phyloP scores from a whole-genome alignment of 257 asterid genomes.

The Oldenlandia corymbosa region DNA sequence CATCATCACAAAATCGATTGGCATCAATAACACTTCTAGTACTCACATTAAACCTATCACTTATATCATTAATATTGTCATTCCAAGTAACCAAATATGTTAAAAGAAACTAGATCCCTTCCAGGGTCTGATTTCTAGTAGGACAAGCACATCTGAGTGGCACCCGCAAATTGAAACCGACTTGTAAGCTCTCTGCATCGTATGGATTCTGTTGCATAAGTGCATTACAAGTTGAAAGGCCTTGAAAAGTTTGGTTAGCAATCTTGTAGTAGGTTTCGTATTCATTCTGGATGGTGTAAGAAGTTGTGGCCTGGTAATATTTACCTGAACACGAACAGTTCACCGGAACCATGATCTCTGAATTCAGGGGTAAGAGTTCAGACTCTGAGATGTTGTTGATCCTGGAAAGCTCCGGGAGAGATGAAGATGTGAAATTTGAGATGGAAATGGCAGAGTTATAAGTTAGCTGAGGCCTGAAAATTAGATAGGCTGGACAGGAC shows the following conservation, averaged over 20 bases:
- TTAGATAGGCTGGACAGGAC: conserved; percentile 45
- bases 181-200: conserved; percentile 10
- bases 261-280: conserved; percentile 37
- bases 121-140: conserved; percentile 31
- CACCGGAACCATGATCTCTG: conserved; percentile 47
- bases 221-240: conserved; percentile 54
- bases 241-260: conserved; percentile 41
- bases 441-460: conserved; percentile 41
- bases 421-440: conserved; percentile 43
- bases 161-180: conserved; percentile 33
- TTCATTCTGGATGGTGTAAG: conserved; percentile 23
- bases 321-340: conserved; percentile 50
- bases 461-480: conserved; percentile 35
- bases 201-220: conserved; percentile 37
- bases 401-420: conserved; percentile 28
- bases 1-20: conserved; percentile 34
- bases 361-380: conserved; percentile 23
- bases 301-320: conserved; percentile 58
- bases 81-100: conserved; percentile 41
- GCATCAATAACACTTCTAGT: conserved; percentile 35
- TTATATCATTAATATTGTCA: conserved; percentile 29
- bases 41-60: conserved; percentile 36
- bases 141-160: conserved; percentile 82
- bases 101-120: conserved; percentile 41
- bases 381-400: conserved; percentile 43